Evolutionary conservation across 2,329 filamentous ascomycete species (phyloP), one percentile per base, ranked within the genome.

Genomic region (Fusarium begoniae): DNA sequence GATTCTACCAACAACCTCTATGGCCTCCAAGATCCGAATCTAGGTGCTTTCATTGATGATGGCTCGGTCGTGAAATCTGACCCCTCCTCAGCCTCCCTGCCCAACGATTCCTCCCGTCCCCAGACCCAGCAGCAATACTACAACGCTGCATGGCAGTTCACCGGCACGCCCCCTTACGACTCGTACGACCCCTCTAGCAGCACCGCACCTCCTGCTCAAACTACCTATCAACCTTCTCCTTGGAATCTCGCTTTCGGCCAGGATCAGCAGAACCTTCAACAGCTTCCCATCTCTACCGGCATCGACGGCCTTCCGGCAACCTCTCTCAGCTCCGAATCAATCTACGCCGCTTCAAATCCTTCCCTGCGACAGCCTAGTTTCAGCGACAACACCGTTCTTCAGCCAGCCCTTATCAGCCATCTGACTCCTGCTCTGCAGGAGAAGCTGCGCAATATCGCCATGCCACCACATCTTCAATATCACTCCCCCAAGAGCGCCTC

Each of bases 391-490:
- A 30, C 66, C 47, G 76, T 81, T 20, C 78, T 85, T 56, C 70
- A 73, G 28, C 72, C 75, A 54, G 72, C 75, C 53, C 61, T 78
- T 30, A 69, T 79, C 30, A 76, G 78, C 45, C 75, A 79, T 35
- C 82, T 92, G 62, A 91, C 88, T 41, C 86, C 87, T 38, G 89
- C 89, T 30, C 87, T 90, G 79, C 88, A 90, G 77, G 89, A 91
- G 78, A 87, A 88, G 77, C 83, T 92, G 53, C 88, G 87, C 74
- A 89, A 85, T 70, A 91, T 91, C 78, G 90, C 90, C 74, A 92
- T 92, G 89, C 90, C 90, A 20, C 83, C 87, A 30, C 88, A 90
- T 73, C 85, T 91, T 24, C 88, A 89, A 74, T 91, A 91, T 73
- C 85, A 88, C 69, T 89, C 88, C 44, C 88, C 88, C 37, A 87